These are phyloP conservation scores for Spiraea crenata DNA, from an alignment of 331 rosid genomes.

Conservation along the genomic window DNA sequence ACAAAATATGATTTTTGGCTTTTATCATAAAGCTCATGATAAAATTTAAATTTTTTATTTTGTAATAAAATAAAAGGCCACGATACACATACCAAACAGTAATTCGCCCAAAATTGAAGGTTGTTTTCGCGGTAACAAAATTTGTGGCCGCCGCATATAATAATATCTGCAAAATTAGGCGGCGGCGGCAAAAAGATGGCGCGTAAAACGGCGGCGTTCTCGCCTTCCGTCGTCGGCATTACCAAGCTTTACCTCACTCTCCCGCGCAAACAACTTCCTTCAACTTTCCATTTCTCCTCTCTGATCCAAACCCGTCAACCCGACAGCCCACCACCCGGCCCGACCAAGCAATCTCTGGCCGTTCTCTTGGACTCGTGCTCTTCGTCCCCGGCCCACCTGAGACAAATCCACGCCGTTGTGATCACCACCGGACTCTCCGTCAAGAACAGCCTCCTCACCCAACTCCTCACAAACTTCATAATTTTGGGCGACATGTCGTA, in stretches of 20 bases:
- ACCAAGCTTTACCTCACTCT: constrained; percentile 18
- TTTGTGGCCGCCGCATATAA: neutral
- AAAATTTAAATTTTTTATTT: too few relatives aligned
- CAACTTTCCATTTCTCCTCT: constrained; percentile 17
- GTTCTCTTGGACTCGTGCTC: constrained; percentile 28
- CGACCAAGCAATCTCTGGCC: constrained; percentile 22
- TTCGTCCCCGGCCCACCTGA: constrained; percentile 24
- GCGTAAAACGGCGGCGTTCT: too few relatives aligned
- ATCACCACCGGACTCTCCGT: constrained; percentile 36
- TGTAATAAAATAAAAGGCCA: too few relatives aligned
- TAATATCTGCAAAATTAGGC: neutral
- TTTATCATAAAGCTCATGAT: too few relatives aligned
- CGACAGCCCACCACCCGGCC: neutral
- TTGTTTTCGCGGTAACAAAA: too few relatives aligned
- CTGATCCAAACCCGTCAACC: constrained; percentile 12
- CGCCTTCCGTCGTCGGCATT: neutral
- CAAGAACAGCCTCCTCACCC: constrained; percentile 42
- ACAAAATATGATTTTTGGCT: too few relatives aligned
- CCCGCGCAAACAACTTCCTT: neutral
- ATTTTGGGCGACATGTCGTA: constrained; percentile 25
- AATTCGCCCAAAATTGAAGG: too few relatives aligned
- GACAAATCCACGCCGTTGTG: constrained; percentile 35
- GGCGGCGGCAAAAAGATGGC: too few relatives aligned
- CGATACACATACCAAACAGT: too few relatives aligned
- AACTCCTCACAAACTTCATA: constrained; percentile 19